A percentile compares a stretch with the other conserved stretches of the same genome.
Conservation (phyloP, 2,329 filamentous ascomycete species). For the Apiospora malaysiana region DNA sequence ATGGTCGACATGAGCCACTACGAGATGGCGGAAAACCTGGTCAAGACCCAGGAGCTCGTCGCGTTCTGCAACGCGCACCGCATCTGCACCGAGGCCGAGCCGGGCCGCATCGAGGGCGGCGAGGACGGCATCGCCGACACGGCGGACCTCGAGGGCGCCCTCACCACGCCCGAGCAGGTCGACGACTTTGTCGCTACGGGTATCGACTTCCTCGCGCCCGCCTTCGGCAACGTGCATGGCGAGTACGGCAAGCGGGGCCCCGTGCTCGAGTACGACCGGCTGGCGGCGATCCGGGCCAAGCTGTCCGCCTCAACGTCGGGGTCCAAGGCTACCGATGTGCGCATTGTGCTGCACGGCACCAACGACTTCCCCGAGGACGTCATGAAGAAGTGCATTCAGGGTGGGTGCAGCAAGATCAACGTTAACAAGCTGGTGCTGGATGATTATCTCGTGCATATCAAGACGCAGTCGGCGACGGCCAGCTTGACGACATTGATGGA, state of each 20-base stretch:
- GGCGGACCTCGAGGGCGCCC: constrained; percentile 47
- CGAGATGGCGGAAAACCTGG: constrained; percentile 72
- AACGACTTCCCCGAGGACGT: constrained; percentile 59
- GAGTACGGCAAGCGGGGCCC: constrained; percentile 72
- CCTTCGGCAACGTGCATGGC: constrained; percentile 79
- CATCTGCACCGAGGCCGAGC: constrained; percentile 74
- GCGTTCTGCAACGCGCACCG: constrained; percentile 67
- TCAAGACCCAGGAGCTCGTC: constrained; percentile 66
- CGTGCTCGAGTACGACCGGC: constrained; percentile 62
- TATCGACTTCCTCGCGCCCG: constrained; percentile 76
- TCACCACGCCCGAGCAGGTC: constrained; percentile 73
- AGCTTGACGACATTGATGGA: constrained; percentile 50
- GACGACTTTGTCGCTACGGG: constrained; percentile 73
- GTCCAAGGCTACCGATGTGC: constrained; percentile 48
- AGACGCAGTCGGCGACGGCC: constrained; percentile 43
- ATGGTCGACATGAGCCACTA: constrained; percentile 82
- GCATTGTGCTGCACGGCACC: constrained; percentile 61
- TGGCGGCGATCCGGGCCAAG: constrained; percentile 45
- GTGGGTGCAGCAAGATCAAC: constrained; percentile 62
- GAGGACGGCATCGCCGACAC: constrained; percentile 72
- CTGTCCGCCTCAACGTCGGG: constrained; percentile 35
- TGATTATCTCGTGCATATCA: constrained; percentile 49
- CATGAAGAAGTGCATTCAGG: constrained; percentile 56
- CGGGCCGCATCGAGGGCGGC: constrained; percentile 68
- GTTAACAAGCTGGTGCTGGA: constrained; percentile 60